Evolutionary conservation across 768 basidiomycete genomes (phyloP), one percentile per base, ranked within the genome.

Genomic region (Xerocomellus dryophilus): DNA sequence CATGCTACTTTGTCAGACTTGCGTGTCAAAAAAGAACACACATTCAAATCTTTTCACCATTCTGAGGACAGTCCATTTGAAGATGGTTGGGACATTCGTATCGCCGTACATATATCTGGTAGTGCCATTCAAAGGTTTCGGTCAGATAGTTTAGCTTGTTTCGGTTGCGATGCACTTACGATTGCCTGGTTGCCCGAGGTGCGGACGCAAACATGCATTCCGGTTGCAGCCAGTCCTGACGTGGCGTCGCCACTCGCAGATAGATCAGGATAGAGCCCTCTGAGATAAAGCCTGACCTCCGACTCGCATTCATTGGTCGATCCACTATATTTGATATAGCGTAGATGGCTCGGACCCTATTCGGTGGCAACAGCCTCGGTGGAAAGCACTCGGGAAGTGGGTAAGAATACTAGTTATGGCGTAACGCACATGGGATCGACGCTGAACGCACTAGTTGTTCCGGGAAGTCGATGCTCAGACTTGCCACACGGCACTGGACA

Each of bases 361-460:
- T 40, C 38, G 32, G n/a, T 36, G 44, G 52, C 25, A 35, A 56
- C 42, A 18, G 20, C n/a, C 39, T 57, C 31, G 43, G 34, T 27
- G 48, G 27, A 49, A 50, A 47, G 23, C 31, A 39, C 23, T 23
- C 34, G 36, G 32, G 36, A 34, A 58, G 34, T 25, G 25, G 25
- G 25, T 25, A 25, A 5, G 25, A 25, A 25, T 7, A n/a, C n/a
- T n/a, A 25, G 25, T 25, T 25, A 25, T 25, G 25, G 25, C 25
- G 5, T 7, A 25, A 25, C 51, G n/a, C 20, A 48, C 51, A 35
- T 36, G 43, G 51, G 53, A 50, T 53, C 46, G 57, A 51, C 58
- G 21, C 32, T 15, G 27, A 42, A 47, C 9, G 32, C 15, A 7
- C 25, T 25, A 6, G 20, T 34, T 21, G 34, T 15, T n/a, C 9